Evolutionary conservation across 257 asterid species (phyloP), one percentile per base, ranked within the genome.

Genomic region (Voacanga thouarsii): DNA sequence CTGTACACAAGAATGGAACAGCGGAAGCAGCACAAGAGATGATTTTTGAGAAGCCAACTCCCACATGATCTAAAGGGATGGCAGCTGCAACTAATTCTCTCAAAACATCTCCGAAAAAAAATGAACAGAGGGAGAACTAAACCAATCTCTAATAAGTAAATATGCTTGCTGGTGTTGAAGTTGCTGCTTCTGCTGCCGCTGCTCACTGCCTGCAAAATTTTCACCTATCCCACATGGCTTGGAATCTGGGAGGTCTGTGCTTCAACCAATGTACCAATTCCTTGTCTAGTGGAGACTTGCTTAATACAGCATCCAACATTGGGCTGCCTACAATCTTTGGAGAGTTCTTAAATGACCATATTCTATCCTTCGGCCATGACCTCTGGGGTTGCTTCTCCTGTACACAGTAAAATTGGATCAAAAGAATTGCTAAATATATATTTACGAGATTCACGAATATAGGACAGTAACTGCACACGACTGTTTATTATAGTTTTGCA

Each of bases 351-450:
- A 90, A 96, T 43, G 97, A 86, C 99, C 99, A 96, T 82, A 96
- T 92, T 55, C 89, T 79, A 75, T 92, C 98, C 88, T 89, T 96
- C 0, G 98, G 97, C 99, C 99, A 96, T 2, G 96, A 82, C 86
- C 93, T 89, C 88, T 96, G 97, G 1, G 90, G 88, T 79, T 90
- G 97, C 88, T 89, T 96, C 87, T 92, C 97, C 99, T 96, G 93
- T 23, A 59, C 21, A 77, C 65, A 70, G 44, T 45, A 28, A 66
- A 39, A 18, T 44, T 23, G 51, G 74, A 33, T 39, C 69, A 57
- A 12, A 7, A 24, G 3, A 55, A 57, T 10, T 7, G 4, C 11
- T 19, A 43, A 47, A 63, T 15, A 0, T 8, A 8, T 74, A 0
- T 1, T 33, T 7, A 24, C 30, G 11, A 56, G 12, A 43, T 43